These are phyloP conservation scores for Graphium sp. DNA, from an alignment of 2,329 filamentous ascomycete species.

Conservation along the genomic window DNA sequence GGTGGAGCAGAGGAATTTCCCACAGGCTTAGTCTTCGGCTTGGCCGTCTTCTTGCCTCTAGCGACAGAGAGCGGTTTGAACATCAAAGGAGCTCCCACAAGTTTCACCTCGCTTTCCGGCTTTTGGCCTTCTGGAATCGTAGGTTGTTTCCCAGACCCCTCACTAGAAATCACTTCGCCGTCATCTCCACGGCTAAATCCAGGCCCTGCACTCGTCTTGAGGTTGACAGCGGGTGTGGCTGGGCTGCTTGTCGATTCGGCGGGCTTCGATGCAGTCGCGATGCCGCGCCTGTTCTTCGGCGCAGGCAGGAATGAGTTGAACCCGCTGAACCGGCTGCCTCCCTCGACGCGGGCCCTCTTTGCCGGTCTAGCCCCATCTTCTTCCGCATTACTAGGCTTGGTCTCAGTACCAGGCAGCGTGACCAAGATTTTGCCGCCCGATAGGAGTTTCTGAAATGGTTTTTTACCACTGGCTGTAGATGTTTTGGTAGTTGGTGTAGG, in stretches of 20 bases:
- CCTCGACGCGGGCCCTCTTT: constrained; percentile 47
- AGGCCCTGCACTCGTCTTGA: constrained; percentile 72
- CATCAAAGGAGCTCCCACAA: constrained; percentile 66
- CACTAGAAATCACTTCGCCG: constrained; percentile 9
- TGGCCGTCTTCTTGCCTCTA: constrained; percentile 53
- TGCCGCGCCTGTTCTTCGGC: constrained; percentile 45
- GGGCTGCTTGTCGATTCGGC: constrained; percentile 11
- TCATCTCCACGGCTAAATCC: constrained; percentile 52
- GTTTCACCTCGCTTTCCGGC: constrained; percentile 45
- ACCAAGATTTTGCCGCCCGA: constrained; percentile 76
- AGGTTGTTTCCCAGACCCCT: constrained; percentile 17
- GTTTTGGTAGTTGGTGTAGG: constrained; percentile 13
- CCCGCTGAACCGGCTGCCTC: constrained; percentile 51
- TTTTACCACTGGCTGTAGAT: constrained; percentile 24
- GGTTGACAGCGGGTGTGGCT: constrained; percentile 28
- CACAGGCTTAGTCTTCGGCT: constrained; percentile 35
- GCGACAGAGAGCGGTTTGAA: constrained; percentile 81
- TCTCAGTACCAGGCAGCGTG: constrained; percentile 44
- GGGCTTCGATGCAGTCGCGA: constrained; percentile 12
- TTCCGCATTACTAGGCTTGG: constrained; percentile 17
- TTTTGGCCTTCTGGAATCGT: constrained; percentile 38
- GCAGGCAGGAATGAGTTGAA: constrained; percentile 80
- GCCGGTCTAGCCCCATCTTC: constrained; percentile 38
- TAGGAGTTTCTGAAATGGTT: constrained; percentile 62
- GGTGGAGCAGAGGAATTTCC: neutral